Percentiles rank a stretch among this genome's conserved stretches.
Evolutionary conservation across 2,329 filamentous ascomycete genomes (phyloP).

Genomic region (Fusarium lyarnte): DNA sequence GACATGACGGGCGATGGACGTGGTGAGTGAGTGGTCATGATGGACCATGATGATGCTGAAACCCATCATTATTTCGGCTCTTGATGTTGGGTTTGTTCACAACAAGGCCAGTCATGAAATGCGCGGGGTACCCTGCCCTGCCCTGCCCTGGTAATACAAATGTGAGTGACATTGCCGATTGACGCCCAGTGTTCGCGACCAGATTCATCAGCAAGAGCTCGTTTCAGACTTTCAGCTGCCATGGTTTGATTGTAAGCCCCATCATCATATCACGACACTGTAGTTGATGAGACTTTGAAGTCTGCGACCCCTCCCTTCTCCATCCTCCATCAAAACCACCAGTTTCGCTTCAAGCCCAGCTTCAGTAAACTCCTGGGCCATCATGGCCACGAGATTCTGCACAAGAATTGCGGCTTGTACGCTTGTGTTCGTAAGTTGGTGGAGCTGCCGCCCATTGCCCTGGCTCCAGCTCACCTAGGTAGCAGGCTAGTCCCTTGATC

Average conservation of each 20-base stretch:
- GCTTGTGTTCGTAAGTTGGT: slow-evolving; percentile 16
- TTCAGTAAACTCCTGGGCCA: neutral
- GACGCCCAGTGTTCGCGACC: neutral
- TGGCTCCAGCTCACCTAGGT: neutral
- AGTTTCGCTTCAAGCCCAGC: slow-evolving; percentile 9
- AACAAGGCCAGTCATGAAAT: slow-evolving; percentile 19
- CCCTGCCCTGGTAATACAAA: neutral
- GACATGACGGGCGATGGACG: neutral
- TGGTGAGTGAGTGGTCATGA: slow-evolving; percentile 14
- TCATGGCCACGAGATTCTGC: slow-evolving; percentile 6
- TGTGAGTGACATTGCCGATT: neutral
- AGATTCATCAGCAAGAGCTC: neutral
- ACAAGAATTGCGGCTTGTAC: neutral
- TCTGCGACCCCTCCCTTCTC: neutral
- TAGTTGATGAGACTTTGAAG: neutral
- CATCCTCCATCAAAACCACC: neutral
- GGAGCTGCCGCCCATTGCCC: neutral
- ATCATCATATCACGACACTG: slow-evolving; percentile 1
- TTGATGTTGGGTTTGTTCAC: neutral
- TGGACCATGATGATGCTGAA: slow-evolving; percentile 36
- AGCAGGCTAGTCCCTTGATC: slow-evolving; percentile 14
- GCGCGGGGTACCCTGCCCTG: slow-evolving; percentile 19
- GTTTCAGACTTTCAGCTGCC: slow-evolving; percentile 26
- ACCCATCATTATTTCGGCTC: slow-evolving; percentile 27
- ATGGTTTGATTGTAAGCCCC: slow-evolving; percentile 1